These are phyloP conservation scores for Arachnomyces sp. DNA, from an alignment of 2,329 filamentous ascomycete genomes.

Conservation along the genomic window DNA sequence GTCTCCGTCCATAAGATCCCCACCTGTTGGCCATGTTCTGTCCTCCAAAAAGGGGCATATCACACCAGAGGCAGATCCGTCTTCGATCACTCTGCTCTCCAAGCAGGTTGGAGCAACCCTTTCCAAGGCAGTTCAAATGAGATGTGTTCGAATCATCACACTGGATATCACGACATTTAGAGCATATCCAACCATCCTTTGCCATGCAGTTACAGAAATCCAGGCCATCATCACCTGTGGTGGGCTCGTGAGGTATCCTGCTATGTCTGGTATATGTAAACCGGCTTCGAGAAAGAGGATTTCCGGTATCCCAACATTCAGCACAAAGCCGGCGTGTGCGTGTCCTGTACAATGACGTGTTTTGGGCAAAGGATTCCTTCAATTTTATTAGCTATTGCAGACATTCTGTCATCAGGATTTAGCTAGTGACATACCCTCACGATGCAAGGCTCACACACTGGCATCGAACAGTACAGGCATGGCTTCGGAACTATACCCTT, in stretches of 20 bases:
- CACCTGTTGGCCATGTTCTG: constrained; percentile 5
- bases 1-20: constrained; percentile 7
- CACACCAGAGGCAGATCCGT: constrained; percentile 26
- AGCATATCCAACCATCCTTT: constrained; percentile 22
- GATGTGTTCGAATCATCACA: constrained; percentile 15
- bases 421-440: constrained; percentile 13
- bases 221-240: constrained; percentile 5
- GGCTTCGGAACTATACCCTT: constrained; percentile 15
- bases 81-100: constrained; percentile 19
- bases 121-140: constrained; percentile 16
- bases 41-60: constrained; percentile 12
- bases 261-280: constrained; percentile 12
- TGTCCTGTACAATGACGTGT: constrained; percentile 22
- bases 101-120: constrained; percentile 14
- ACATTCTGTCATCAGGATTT: background rate
- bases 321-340: constrained; percentile 21
- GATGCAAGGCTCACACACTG: constrained; percentile 24
- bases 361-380: constrained; percentile 20
- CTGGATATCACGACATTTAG: constrained; percentile 20
- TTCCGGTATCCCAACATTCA: constrained; percentile 22
- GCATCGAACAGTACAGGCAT: constrained; percentile 22
- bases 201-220: constrained; percentile 21
- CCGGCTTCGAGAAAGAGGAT: constrained; percentile 15
- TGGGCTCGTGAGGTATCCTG: constrained; percentile 9
- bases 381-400: background rate